Evolutionary conservation across 306 rosid species (phyloP), one percentile per base, ranked within the genome.

Genomic region (Prunus padus): DNA sequence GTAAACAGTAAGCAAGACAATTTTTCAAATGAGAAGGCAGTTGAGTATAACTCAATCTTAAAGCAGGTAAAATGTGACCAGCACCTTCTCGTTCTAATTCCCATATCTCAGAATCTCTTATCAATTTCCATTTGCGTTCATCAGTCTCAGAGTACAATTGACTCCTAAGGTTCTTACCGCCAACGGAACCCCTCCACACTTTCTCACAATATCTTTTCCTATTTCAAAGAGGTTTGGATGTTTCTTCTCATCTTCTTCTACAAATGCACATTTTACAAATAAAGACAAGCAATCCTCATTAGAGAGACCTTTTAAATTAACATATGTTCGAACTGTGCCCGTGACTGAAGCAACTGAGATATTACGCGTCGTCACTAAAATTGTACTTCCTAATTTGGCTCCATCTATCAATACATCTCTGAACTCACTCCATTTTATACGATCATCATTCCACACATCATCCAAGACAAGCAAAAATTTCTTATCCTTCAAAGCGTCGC

Each of bases 401-500:
- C 79, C 79, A 40, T 69, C 73, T 65, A 12, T 60, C 54, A 74
- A 20, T 22, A 26, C 67, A 31, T 44, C 9, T 49, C 42, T 52
- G 49, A 80, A 50, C 18, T 73, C 79, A 7, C 19, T 20, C 72
- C 72, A 54, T 73, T 46, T 57, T 0, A 0, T 15, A 7, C 22
- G 11, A 23, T 79, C 46, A 1, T 42, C 77, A 6, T 7, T 51
- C 65, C 83, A 76, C 12, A 74, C 75, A 47, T 79, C 79, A 59
- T 74, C 83, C 75, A 80, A 59, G 51, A 80, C 79, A 13, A 80
- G 75, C 57, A 74, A 80, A 33, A 55, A 77, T 59, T 60, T 84
- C 23, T 76, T 73, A 45, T 56, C 71, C 19, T 37, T 26, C 18
- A 84, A 74, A n/a, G 11, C 45, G 0, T 49, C 28, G 0, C 31